A percentile compares a stretch with the other conserved stretches of the same genome.
phyloP scores from a whole-genome alignment of 2,329 filamentous ascomycete species.

The Phoma sp. region DNA sequence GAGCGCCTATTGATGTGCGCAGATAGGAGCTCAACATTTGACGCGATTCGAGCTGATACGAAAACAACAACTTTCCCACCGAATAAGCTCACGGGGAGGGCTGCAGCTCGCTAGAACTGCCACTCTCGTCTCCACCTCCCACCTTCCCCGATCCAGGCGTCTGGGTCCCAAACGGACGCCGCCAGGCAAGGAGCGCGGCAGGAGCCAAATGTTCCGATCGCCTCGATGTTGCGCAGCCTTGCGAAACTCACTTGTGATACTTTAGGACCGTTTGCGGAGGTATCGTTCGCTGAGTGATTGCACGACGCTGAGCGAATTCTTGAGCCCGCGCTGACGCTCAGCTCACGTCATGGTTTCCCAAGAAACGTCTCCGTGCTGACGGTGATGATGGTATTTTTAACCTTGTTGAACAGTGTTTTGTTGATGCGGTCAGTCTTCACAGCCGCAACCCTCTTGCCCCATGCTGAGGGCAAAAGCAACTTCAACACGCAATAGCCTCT shows the following conservation, averaged over 20 bases:
- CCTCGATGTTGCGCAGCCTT: conserved; percentile 10
- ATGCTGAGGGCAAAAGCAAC: too few relatives aligned
- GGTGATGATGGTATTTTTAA: background rate
- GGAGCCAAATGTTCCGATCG: conserved; percentile 8
- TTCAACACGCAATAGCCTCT: too few relatives aligned
- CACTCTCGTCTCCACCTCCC: conserved; percentile 11
- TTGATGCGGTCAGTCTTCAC: background rate
- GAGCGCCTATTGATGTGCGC: conserved; percentile 5
- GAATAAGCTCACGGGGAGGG: conserved; percentile 1
- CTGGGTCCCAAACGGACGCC: conserved; percentile 1
- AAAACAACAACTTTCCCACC: background rate
- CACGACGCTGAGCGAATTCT: background rate
- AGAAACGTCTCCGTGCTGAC: background rate
- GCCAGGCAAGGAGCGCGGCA: conserved; percentile 9
- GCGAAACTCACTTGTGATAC: conserved; percentile 4
- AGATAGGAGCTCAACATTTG: background rate
- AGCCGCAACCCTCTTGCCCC: background rate
- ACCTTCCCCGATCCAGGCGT: conserved; percentile 13
- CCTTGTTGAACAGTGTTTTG: background rate
- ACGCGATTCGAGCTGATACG: conserved; percentile 6
- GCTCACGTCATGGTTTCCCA: conserved; percentile 7
- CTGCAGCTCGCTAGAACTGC: conserved; percentile 14
- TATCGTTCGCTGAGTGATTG: background rate
- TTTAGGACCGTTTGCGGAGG: conserved; percentile 4
- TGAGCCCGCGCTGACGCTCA: conserved; percentile 3